A percentile compares a stretch with the other conserved stretches of the same genome.
phyloP scores from a whole-genome alignment of 495 filamentous ascomycete genomes.

The Penicillium steckii region DNA sequence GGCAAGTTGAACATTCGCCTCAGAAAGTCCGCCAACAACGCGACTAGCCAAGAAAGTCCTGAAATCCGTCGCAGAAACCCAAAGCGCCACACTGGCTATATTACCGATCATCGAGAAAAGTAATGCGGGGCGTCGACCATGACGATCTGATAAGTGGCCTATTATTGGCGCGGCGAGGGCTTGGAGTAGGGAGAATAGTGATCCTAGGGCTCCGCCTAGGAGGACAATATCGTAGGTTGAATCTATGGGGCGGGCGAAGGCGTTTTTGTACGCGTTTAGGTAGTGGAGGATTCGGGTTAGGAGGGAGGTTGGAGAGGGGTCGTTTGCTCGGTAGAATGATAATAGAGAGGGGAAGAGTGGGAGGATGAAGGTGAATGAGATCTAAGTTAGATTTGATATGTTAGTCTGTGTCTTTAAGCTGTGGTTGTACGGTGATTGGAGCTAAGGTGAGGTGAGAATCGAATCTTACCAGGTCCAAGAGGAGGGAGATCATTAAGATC shows the following conservation, averaged over 20 bases:
- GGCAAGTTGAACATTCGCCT: slow-evolving; percentile 95
- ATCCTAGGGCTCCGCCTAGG: slow-evolving; percentile 90
- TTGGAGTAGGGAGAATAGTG: slow-evolving; percentile 89
- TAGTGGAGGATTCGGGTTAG: slow-evolving; percentile 76
- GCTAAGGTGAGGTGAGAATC: not conserved
- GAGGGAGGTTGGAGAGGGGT: slow-evolving; percentile 57
- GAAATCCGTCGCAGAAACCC: slow-evolving; percentile 91
- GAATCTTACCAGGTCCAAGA: slow-evolving; percentile 63
- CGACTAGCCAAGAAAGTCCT: slow-evolving; percentile 91
- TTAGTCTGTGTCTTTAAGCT: too few relatives aligned
- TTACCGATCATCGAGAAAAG: slow-evolving; percentile 95
- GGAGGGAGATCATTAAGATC: slow-evolving; percentile 70
- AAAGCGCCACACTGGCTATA: slow-evolving; percentile 86
- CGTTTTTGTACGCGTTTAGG: slow-evolving; percentile 92
- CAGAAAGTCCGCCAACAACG: slow-evolving; percentile 88
- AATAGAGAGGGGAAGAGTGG: slow-evolving; percentile 93
- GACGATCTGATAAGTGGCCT: slow-evolving; percentile 79
- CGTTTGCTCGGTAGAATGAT: slow-evolving; percentile 82
- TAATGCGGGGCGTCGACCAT: slow-evolving; percentile 85
- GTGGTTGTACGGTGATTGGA: not conserved
- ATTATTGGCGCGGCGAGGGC: slow-evolving; percentile 92
- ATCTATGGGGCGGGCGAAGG: slow-evolving; percentile 91
- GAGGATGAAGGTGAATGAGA: slow-evolving; percentile 95
- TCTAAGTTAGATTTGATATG: slow-evolving; percentile 47
- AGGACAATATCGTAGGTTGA: slow-evolving; percentile 96